Conservation (phyloP, 306 rosid genomes). For the Cucumis cinereus region DNA sequence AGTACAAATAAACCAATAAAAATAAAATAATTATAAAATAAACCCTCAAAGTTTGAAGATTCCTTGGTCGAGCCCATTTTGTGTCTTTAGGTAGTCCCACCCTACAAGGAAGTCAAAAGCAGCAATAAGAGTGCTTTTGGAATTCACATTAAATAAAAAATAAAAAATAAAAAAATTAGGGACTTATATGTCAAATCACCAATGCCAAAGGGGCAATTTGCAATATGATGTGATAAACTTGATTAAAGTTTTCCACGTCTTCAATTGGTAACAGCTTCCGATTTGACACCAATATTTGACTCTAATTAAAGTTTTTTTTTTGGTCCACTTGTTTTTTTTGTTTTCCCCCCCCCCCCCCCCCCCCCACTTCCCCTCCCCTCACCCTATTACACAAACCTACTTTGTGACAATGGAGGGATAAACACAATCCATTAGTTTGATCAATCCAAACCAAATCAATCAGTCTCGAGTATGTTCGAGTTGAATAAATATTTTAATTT, state of each 20-base stretch:
- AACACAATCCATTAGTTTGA: no score
- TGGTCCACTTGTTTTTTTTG: no score
- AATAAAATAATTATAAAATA: neutral
- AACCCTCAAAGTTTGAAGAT: constrained; percentile 19
- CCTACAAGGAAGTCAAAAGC: constrained; percentile 7
- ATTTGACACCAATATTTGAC: constrained; percentile 36
- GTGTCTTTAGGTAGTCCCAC: constrained; percentile 22
- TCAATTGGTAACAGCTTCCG: constrained; percentile 31
- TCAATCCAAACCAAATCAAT: no score
- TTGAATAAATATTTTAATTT: no score
- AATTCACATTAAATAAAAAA: neutral
- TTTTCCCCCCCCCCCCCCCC: neutral
- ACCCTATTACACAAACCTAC: no score
- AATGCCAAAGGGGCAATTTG: neutral
- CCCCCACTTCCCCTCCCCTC: no score
- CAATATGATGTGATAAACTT: constrained; percentile 5
- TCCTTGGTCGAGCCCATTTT: constrained; percentile 33
- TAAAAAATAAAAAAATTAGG: neutral
- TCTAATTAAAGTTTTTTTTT: constrained; percentile 9
- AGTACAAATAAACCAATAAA: neutral
- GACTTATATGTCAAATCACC: constrained; percentile 28
- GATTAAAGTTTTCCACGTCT: constrained; percentile 36
- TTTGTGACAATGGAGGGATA: no score
- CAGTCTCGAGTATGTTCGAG: no score
- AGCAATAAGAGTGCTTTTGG: constrained; percentile 25